These are phyloP conservation scores for Domatiomyces catenatus DNA, from an alignment of 2,329 filamentous ascomycete species.

Conservation along the genomic window DNA sequence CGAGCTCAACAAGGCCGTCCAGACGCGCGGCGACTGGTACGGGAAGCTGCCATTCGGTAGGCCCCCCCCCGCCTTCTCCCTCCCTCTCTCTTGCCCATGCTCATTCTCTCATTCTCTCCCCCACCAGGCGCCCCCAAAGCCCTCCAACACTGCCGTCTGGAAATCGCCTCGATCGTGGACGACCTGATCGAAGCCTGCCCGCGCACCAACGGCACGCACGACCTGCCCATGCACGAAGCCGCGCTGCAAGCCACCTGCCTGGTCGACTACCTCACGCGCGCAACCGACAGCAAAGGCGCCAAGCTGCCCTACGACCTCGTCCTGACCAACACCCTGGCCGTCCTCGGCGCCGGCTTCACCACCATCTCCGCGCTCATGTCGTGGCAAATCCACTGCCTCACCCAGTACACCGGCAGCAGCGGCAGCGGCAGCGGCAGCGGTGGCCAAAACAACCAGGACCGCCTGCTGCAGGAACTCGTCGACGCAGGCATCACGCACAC, in stretches of 20 bases:
- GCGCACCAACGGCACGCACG: slow-evolving; percentile 17
- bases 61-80: slow-evolving; percentile 17
- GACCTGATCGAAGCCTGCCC: slow-evolving; percentile 13
- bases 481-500: slow-evolving; percentile 32
- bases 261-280: slow-evolving; percentile 38
- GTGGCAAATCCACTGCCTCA: slow-evolving; percentile 42
- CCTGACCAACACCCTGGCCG: slow-evolving; percentile 19
- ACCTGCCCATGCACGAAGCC: slow-evolving; percentile 28
- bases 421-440: too few species aligned
- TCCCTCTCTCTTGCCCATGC: neutral
- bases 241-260: slow-evolving; percentile 29
- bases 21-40: slow-evolving; percentile 42
- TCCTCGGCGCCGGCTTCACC: slow-evolving; percentile 45
- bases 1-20: slow-evolving; percentile 44
- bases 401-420: slow-evolving; percentile 39
- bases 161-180: slow-evolving; percentile 1
- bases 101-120: too few species aligned
- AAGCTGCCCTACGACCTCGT: slow-evolving; percentile 35
- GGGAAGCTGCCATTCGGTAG: slow-evolving; percentile 42
- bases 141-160: neutral
- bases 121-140: slow-evolving; percentile 22
- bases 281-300: slow-evolving; percentile 39
- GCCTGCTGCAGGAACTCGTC: slow-evolving; percentile 43
- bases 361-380: slow-evolving; percentile 44
- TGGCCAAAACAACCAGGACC: slow-evolving; percentile 42